Percentiles rank a stretch among this genome's conserved stretches.
Conservation (phyloP, 208 protist genomes). For the Acanthamoeba royreba region DNA sequence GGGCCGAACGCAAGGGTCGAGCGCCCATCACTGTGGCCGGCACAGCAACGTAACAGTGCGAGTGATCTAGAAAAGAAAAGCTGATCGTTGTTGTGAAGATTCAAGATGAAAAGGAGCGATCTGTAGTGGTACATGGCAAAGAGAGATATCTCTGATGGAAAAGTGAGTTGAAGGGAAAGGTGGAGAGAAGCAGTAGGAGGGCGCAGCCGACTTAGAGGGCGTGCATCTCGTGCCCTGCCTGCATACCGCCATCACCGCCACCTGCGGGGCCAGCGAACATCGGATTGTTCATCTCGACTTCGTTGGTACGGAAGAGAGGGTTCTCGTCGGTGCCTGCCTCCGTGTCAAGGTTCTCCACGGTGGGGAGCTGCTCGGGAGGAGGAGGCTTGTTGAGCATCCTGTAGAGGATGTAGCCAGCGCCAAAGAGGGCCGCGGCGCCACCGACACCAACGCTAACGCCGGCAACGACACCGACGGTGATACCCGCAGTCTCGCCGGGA, state of each 20-base stretch:
- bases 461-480: conserved; percentile 12
- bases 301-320: conserved; percentile 6
- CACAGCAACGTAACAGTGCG: too few relatives aligned
- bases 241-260: neutral
- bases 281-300: conserved; percentile 23
- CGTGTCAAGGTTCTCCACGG: conserved; percentile 21
- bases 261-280: neutral
- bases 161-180: too few relatives aligned
- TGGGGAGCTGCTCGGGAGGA: neutral
- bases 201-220: too few relatives aligned
- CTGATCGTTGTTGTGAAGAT: too few relatives aligned
- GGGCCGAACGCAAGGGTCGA: neutral
- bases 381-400: conserved; percentile 19
- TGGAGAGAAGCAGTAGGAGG: too few relatives aligned
- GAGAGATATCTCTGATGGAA: too few relatives aligned
- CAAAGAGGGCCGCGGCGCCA: neutral
- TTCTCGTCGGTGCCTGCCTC: conserved; percentile 29
- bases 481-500: neutral
- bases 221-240: too few relatives aligned
- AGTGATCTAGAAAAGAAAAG: too few relatives aligned
- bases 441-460: neutral
- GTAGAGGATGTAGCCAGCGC: conserved; percentile 17
- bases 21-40: neutral
- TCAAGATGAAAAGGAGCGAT: too few relatives aligned
- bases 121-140: too few relatives aligned